phyloP scores from a whole-genome alignment of 2,329 filamentous ascomycete species.

The Penicillium sp. region DNA sequence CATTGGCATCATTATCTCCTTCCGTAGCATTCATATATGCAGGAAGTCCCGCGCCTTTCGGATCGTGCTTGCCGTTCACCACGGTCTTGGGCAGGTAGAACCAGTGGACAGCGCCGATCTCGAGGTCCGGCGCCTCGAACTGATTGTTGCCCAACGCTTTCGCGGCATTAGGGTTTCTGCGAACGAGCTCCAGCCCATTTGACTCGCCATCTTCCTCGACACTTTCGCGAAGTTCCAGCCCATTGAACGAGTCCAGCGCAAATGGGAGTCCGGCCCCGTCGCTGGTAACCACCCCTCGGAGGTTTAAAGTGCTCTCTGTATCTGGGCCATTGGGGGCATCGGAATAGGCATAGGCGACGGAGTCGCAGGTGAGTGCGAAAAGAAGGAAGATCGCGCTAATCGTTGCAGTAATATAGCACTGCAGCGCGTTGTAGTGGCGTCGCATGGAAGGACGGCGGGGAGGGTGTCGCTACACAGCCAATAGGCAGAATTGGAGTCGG shows the following conservation, averaged over 20 bases:
- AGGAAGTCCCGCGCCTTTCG: constrained; percentile 28
- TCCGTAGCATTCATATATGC: constrained; percentile 20
- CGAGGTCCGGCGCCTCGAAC: constrained; percentile 49
- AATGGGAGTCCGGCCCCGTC: constrained; percentile 24
- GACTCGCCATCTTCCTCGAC: constrained; percentile 26
- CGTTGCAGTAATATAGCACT: constrained; percentile 63
- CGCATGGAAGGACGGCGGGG: constrained; percentile 29
- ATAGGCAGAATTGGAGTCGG: not conserved
- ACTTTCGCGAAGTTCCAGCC: constrained; percentile 25
- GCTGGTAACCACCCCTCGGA: constrained; percentile 26
- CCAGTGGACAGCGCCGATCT: constrained; percentile 53
- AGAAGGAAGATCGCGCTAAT: constrained; percentile 53
- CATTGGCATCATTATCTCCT: constrained; percentile 10
- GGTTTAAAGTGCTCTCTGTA: constrained; percentile 43
- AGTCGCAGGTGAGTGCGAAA: constrained; percentile 50
- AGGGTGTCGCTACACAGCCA: constrained; percentile 1
- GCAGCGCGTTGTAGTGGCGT: constrained; percentile 55
- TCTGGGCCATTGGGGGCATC: constrained; percentile 42
- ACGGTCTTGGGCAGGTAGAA: constrained; percentile 56
- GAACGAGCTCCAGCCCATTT: constrained; percentile 43
- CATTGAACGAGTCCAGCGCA: constrained; percentile 25
- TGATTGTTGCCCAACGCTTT: constrained; percentile 57
- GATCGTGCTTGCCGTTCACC: constrained; percentile 41
- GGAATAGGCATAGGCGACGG: constrained; percentile 58
- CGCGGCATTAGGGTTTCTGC: constrained; percentile 46